A percentile compares a stretch with the other conserved stretches of the same genome.
Evolutionary conservation across 1,139 yeast species (phyloP).

Genomic region (Ashbya aceris): DNA sequence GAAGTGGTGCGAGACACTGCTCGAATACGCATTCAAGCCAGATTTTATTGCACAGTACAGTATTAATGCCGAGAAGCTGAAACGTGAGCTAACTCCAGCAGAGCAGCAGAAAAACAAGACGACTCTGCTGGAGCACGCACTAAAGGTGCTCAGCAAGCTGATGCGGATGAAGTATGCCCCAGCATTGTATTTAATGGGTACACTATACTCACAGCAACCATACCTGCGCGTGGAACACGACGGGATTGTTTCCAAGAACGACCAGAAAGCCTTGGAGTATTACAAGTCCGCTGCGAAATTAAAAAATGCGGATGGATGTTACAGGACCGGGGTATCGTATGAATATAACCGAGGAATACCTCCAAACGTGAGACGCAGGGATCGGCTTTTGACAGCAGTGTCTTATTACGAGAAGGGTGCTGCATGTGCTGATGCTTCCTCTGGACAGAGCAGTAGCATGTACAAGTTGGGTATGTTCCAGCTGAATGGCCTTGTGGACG

Average conservation of each 20-base stretch:
- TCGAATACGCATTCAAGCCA: constrained; percentile 37
- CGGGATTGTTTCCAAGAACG: constrained; percentile 46
- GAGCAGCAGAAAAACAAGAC: constrained; percentile 43
- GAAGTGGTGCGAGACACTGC: constrained; percentile 40
- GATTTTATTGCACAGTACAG: constrained; percentile 36
- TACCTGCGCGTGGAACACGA: constrained; percentile 19
- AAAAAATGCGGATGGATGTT: constrained; percentile 50
- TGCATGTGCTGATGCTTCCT: constrained; percentile 35
- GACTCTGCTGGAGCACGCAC: constrained; percentile 46
- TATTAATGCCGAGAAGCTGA: constrained; percentile 36
- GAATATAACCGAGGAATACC: constrained; percentile 53
- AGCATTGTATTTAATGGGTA: constrained; percentile 51
- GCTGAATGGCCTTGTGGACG: constrained; percentile 39
- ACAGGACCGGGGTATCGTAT: constrained; percentile 57
- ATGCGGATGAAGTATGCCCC: constrained; percentile 36
- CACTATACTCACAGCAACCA: constrained; percentile 44
- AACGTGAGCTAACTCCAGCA: constrained; percentile 33
- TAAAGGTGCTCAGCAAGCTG: constrained; percentile 47
- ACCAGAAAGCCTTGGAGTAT: constrained; percentile 48
- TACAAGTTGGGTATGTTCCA: constrained; percentile 59
- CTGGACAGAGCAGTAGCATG: constrained; percentile 46
- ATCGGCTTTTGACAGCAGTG: constrained; percentile 38
- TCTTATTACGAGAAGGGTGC: constrained; percentile 52
- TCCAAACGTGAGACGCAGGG: constrained; percentile 26
- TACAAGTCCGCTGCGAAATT: constrained; percentile 49